These are phyloP conservation scores for Pseudocercospora fuligena DNA, from an alignment of 2,329 filamentous ascomycete species.

Conservation along the genomic window DNA sequence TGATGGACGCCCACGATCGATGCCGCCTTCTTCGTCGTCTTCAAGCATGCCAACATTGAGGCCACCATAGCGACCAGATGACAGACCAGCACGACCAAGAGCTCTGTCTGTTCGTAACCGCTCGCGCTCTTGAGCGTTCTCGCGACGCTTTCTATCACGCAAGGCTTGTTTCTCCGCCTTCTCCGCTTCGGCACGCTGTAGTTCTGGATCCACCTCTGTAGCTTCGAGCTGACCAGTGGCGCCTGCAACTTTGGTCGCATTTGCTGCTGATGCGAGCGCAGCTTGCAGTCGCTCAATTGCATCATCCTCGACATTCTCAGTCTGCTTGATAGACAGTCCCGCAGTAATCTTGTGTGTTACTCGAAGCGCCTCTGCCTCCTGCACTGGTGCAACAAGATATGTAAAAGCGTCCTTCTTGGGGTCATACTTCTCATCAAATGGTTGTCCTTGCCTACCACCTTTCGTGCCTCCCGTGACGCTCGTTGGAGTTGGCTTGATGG, in stretches of 20 bases:
- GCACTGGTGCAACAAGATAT: constrained; percentile 74
- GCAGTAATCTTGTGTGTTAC: constrained; percentile 78
- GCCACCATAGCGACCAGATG: constrained; percentile 55
- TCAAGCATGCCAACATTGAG: constrained; percentile 74
- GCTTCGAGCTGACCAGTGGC: constrained; percentile 68
- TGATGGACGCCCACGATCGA: constrained; percentile 34
- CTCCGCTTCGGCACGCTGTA: constrained; percentile 75
- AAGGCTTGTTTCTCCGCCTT: constrained; percentile 74
- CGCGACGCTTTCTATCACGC: constrained; percentile 62
- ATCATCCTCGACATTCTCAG: constrained; percentile 70
- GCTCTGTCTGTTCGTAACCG: constrained; percentile 60
- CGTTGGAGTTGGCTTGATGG: constrained; percentile 55
- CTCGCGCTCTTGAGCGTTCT: constrained; percentile 69
- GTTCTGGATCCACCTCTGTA: constrained; percentile 74
- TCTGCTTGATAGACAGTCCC: constrained; percentile 70
- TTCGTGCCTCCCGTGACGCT: constrained; percentile 42
- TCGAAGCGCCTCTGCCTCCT: constrained; percentile 70
- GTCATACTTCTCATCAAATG: constrained; percentile 61
- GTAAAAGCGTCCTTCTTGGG: constrained; percentile 74
- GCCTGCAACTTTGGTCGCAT: constrained; percentile 55
- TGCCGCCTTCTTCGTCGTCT: constrained; percentile 55
- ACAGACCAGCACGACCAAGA: constrained; percentile 55
- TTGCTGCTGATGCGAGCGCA: constrained; percentile 67
- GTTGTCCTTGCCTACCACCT: constrained; percentile 32
- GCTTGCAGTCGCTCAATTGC: constrained; percentile 71